Evolutionary conservation across 257 asterid species (phyloP).

Genomic region (Catharanthus roseus): DNA sequence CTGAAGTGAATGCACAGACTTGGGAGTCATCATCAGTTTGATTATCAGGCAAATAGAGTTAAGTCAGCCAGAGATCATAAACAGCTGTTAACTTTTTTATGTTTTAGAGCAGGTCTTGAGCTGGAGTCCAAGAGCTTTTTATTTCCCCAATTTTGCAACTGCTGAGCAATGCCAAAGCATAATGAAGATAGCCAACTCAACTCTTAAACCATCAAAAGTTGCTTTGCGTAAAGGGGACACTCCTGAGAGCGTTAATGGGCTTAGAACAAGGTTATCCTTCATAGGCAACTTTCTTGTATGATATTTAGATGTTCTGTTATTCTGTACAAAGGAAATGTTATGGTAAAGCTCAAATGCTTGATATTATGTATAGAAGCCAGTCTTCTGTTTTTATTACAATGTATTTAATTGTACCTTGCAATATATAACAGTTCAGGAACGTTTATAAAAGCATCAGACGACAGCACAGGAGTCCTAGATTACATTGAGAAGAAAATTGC

Average conservation of each 20-base stretch:
- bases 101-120: constrained; percentile 48
- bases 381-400: not conserved
- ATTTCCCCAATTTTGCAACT: constrained; percentile 83
- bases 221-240: constrained; percentile 83
- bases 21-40: not conserved
- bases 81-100: not conserved
- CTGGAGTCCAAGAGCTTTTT: constrained; percentile 78
- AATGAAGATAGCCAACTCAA: constrained; percentile 45
- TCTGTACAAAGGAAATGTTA: not conserved
- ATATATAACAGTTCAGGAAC: constrained; percentile 56
- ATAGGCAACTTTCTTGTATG: not conserved
- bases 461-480: constrained; percentile 57
- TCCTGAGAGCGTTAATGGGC: constrained; percentile 65
- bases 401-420: not conserved
- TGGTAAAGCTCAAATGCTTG: not conserved
- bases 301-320: not conserved
- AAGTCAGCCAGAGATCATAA: not conserved
- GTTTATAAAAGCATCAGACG: constrained; percentile 69
- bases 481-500: constrained; percentile 72
- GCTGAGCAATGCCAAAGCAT: constrained; percentile 63
- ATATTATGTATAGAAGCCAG: not conserved
- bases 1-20: not conserved
- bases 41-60: not conserved
- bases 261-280: constrained; percentile 68
- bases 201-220: constrained; percentile 56